Conservation (phyloP, 2,329 filamentous ascomycete species). For the Neobulgaria alba region DNA sequence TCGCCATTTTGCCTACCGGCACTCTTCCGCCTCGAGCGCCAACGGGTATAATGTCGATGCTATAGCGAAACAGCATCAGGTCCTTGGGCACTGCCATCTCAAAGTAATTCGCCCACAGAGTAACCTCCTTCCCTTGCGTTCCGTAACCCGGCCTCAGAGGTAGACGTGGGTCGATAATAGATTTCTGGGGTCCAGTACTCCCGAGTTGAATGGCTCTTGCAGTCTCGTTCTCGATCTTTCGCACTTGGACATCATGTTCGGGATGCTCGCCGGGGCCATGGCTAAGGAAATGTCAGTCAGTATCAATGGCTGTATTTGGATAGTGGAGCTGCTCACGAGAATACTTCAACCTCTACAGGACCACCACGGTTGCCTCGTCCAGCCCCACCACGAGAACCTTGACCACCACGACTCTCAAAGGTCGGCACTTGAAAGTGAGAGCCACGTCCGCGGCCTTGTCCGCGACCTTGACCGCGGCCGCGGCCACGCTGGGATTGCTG, state of each 20-base stretch:
- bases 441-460: too few relatives aligned
- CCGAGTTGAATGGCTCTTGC: constrained; percentile 1
- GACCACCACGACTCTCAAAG: neutral
- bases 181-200: too few relatives aligned
- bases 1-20: constrained; percentile 6
- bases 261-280: neutral
- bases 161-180: neutral
- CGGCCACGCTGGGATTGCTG: too few relatives aligned
- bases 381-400: neutral
- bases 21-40: neutral
- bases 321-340: neutral
- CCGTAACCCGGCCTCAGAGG: constrained; percentile 11
- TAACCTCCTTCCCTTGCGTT: constrained; percentile 7
- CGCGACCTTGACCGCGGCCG: neutral
- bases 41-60: constrained; percentile 5
- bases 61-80: constrained; percentile 9
- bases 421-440: neutral
- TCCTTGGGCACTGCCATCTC: constrained; percentile 4
- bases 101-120: constrained; percentile 12
- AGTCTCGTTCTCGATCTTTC: neutral
- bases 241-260: neutral
- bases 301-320: neutral
- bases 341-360: neutral
- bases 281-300: neutral
- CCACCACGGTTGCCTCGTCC: neutral